Evolutionary conservation across 371 early-diverging fungal genomes (phyloP).

Genomic region (Mortierella polycephala): DNA sequence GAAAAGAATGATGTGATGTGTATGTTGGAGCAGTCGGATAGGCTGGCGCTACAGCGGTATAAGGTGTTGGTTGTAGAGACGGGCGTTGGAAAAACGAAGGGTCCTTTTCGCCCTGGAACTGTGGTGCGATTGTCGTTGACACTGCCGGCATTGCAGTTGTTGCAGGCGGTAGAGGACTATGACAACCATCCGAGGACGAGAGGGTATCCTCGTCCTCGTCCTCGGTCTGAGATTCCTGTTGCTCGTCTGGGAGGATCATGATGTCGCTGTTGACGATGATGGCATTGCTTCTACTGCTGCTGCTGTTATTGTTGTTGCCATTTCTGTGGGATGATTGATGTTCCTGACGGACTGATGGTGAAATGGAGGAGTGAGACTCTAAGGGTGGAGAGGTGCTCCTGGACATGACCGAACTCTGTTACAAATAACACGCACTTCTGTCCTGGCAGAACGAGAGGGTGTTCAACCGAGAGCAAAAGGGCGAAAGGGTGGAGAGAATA

Average conservation of each 20-base stretch:
- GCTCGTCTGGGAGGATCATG: conserved; percentile 30
- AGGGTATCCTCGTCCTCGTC: conserved; percentile 17
- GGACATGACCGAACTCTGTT: too few species aligned
- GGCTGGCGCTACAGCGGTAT: too few species aligned
- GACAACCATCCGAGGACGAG: conserved; percentile 4
- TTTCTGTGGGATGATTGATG: neutral
- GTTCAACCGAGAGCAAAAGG: too few species aligned
- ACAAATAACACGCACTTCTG: neutral
- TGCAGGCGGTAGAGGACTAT: neutral
- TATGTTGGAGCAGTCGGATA: too few species aligned
- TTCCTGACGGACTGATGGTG: too few species aligned
- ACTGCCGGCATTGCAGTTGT: conserved; percentile 9
- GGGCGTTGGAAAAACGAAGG: too few species aligned
- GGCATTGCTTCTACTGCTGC: conserved; percentile 4
- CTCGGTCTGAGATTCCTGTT: conserved; percentile 15
- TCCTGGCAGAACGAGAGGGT: neutral
- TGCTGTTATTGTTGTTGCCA: conserved; percentile 4
- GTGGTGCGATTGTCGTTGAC: neutral
- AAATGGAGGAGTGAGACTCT: too few species aligned
- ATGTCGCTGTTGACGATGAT: conserved; percentile 47
- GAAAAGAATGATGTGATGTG: too few species aligned
- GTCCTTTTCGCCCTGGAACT: too few species aligned
- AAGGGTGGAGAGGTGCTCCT: too few species aligned
- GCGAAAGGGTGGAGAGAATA: too few species aligned
- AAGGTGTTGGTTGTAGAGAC: too few species aligned